A percentile compares a stretch with the other conserved stretches of the same genome.
Evolutionary conservation across 1,284 basidiomycete genomes (phyloP).

Genomic region (Irpex sp.): DNA sequence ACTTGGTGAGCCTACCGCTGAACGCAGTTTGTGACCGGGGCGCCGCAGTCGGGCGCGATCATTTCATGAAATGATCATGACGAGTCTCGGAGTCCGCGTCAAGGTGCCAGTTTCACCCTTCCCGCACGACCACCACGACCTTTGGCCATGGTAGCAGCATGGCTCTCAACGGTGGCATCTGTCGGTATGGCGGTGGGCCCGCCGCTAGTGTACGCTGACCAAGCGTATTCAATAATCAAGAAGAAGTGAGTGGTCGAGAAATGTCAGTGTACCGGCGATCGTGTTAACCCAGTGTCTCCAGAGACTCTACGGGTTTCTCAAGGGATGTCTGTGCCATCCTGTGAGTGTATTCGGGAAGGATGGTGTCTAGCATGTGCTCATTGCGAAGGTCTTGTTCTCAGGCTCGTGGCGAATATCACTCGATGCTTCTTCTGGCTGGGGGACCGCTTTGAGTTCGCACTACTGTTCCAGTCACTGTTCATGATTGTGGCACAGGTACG

Average conservation of each 20-base stretch:
- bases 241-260: slow-evolving; percentile 59
- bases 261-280: slow-evolving; percentile 13
- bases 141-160: slow-evolving; percentile 39
- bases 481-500: slow-evolving; percentile 86
- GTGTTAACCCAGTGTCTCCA: slow-evolving; percentile 42
- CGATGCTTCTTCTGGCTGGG: slow-evolving; percentile 92
- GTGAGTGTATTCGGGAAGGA: slow-evolving; percentile 43
- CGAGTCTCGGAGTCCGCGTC: neutral
- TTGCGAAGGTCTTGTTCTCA: slow-evolving; percentile 30
- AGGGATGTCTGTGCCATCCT: slow-evolving; percentile 85
- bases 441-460: slow-evolving; percentile 79
- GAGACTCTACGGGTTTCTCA: slow-evolving; percentile 89
- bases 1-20: too few relatives aligned
- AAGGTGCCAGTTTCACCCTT: neutral
- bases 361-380: slow-evolving; percentile 10
- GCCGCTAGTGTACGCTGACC: slow-evolving; percentile 85
- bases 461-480: slow-evolving; percentile 82
- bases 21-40: too few relatives aligned
- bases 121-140: slow-evolving; percentile 2
- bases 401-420: slow-evolving; percentile 84
- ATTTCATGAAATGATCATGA: neutral
- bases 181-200: slow-evolving; percentile 81
- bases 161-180: slow-evolving; percentile 67
- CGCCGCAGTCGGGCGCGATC: neutral
- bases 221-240: slow-evolving; percentile 76